phyloP scores from a whole-genome alignment of 345 rosid species.

The Murraya paniculata region DNA sequence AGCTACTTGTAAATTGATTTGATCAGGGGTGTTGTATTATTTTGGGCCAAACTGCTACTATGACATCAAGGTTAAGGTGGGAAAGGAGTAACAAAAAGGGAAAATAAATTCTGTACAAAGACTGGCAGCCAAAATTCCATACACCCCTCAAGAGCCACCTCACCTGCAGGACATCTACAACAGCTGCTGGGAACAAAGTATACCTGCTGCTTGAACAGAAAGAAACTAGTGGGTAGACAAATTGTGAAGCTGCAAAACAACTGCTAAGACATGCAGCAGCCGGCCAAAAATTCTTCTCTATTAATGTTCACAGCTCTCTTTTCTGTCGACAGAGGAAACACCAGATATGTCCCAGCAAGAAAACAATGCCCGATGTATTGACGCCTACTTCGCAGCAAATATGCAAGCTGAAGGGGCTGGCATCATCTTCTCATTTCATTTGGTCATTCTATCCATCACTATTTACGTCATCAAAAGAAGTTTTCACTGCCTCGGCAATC shows the following conservation, averaged over 20 bases:
- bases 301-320: constrained; percentile 2
- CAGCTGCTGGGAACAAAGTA: constrained; percentile 13
- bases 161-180: constrained; percentile 27
- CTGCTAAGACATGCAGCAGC: constrained; percentile 21
- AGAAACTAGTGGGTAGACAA: constrained; percentile 17
- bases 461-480: constrained; percentile 45
- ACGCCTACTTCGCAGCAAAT: constrained; percentile 13
- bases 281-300: constrained; percentile 21
- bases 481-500: constrained; percentile 84
- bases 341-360: constrained; percentile 24
- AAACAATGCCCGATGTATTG: neutral
- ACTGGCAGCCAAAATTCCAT: constrained; percentile 40
- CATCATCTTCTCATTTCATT: constrained; percentile 18
- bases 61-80: constrained; percentile 22
- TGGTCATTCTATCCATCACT: constrained; percentile 35
- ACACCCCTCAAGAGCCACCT: constrained; percentile 25
- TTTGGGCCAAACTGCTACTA: constrained; percentile 36
- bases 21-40: constrained; percentile 31
- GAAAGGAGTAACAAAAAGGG: neutral
- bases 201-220: constrained; percentile 26
- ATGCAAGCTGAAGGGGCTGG: constrained; percentile 18
- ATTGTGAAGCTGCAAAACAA: constrained; percentile 13
- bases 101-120: constrained; percentile 43
- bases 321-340: constrained; percentile 8
- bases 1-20: constrained; percentile 21